These are phyloP conservation scores for Geotrichum carabidarum DNA, from an alignment of 1,139 yeast genomes.

Conservation along the genomic window DNA sequence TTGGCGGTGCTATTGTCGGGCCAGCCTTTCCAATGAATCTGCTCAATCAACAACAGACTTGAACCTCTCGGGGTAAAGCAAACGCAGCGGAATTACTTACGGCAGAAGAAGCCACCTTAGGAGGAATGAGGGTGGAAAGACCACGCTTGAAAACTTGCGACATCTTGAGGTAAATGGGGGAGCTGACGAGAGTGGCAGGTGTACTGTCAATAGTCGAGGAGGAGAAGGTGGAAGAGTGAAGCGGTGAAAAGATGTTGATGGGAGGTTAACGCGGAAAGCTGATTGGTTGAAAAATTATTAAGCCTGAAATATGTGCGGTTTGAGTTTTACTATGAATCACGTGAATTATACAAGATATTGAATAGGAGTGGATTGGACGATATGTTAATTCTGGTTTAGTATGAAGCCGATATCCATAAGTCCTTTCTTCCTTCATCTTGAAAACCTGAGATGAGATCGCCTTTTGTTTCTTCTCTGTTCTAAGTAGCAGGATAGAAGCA, in stretches of 20 bases:
- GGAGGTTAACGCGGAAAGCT: background rate
- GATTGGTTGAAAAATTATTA: background rate
- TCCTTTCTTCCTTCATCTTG: no score
- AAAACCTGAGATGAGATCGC: no score
- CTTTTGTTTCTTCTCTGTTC: no score
- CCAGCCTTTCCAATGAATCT: background rate
- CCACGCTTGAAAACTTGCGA: slow-evolving; percentile 87
- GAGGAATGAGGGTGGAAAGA: slow-evolving; percentile 94
- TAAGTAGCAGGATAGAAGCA: no score
- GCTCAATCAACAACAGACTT: background rate
- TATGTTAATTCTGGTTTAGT: no score
- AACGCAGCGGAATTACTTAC: slow-evolving; percentile 47
- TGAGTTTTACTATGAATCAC: background rate
- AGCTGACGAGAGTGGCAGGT: background rate
- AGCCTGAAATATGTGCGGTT: background rate
- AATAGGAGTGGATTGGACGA: no score
- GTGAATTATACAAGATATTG: background rate
- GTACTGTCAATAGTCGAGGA: background rate
- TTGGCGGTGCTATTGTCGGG: no score
- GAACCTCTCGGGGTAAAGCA: background rate
- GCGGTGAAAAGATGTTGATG: background rate
- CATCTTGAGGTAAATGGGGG: slow-evolving; percentile 41
- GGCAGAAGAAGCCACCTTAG: slow-evolving; percentile 94
- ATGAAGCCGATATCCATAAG: no score
- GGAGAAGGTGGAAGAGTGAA: background rate